Base-by-base conservation (phyloP, 805 yeast species). In the Ogataea minuta region DNA sequence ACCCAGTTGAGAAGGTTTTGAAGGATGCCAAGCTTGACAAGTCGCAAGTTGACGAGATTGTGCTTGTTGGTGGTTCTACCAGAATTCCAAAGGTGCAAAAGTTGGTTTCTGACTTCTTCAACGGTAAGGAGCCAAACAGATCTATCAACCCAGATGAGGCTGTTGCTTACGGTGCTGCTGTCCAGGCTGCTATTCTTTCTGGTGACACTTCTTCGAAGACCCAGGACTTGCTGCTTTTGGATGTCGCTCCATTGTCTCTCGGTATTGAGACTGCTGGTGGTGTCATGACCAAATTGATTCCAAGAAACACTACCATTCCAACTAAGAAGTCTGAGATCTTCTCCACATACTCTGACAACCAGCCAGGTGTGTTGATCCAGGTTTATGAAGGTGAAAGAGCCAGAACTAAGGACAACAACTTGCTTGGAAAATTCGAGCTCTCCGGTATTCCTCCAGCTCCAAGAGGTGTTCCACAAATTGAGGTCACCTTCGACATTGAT, bases 161-260 rank as follows among this genome's bases (percentile, higher is more conserved):
- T 65, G 97, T 89, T 70, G 97, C 96, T 63, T 88, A 88, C 79
- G 97, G 97, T 83, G 98, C 98, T 63, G 97, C 98, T 64, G 97
- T 90, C 61, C 97, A 90, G 78, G 98, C 95, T 76, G 97, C 97
- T 67, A 87, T 91, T 20, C 24, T 39, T 32, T 16, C 42, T 23
- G 42, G 42, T 39, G 42, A 39, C 42, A 39, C 42, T 28, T 39
- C 42, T 28, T 39, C 42, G 26, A 39, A 39, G 37, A 39, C 42
- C 26, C 42, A 39, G 24, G 42, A 39, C 33, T 20, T 39, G 29
- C 20, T 39, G 34, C 34, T 39, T 23, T 32, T 39, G 37, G 42
- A 39, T 23, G 42, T 39, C 32, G 42, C 42, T 39, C 42, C 42
- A 32, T 27, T 39, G 34, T 39, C 42, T 32, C 36, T 39, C n/a